Evolutionary conservation across 2,329 filamentous ascomycete genomes (phyloP), one percentile per base, ranked within the genome.

Genomic region (Cephalotrichum gorgonifer): DNA sequence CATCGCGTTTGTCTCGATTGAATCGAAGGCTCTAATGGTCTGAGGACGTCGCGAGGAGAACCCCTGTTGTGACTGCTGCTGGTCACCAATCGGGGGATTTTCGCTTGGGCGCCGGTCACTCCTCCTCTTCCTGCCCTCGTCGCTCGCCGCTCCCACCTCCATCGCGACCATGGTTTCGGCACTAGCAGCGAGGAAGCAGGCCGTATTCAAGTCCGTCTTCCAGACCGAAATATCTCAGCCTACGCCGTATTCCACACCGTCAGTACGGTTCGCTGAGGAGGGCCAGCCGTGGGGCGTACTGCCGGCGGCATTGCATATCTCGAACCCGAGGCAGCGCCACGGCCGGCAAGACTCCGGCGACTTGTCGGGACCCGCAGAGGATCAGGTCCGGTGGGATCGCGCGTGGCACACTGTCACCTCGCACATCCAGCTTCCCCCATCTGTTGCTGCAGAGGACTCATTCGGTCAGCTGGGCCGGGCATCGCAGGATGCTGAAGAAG

Each of bases 361-460:
- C 6, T 4, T 43, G 25, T 39, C 41, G 6, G 42, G 41, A 22
- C 42, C 28, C n/a, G 47, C 28, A 27, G 28, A 49, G 52, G 72
- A 80, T 54, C 79, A 82, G 62, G 68, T 72, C 48, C 70, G 69
- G 53, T 81, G 74, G 70, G 78, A 83, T 58, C 67, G 74, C 53
- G 77, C 79, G 51, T 84, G 81, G 81, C 75, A 80, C 58, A 64
- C 69, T 26, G 78, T 83, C 52, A 83, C 79, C 15, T 70, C 75
- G 27, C 68, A 68, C 30, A 75, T 84, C 43, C 70, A 72, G 43
- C 67, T 84, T 22, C 76, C 78, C 8, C 62, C 70, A n/a, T 76
- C 75, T 9, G 74, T 76, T 41, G 66, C 76, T 2, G 69, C 66
- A 7, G 73, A 78, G 57, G 75, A 78, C 56, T 75, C 73, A 23